Evolutionary conservation across 768 basidiomycete genomes (phyloP).

Genomic region (Amanita subjunquillea): DNA sequence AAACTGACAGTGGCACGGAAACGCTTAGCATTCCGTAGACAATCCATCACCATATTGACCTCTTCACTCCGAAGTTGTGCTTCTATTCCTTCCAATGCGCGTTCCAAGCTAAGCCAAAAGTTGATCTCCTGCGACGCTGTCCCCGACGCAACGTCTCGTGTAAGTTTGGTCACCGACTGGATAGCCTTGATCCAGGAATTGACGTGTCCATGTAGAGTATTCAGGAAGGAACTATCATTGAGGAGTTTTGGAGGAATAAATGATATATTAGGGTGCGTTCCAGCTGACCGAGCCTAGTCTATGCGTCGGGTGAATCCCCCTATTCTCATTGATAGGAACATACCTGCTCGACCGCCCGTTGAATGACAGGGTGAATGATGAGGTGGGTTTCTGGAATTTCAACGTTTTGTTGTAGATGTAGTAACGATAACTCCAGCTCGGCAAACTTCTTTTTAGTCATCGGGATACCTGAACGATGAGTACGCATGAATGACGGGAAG

Average conservation of each 20-base stretch:
- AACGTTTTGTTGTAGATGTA: slow-evolving; percentile 97
- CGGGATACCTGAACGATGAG: slow-evolving; percentile 54
- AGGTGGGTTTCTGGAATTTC: slow-evolving; percentile 97
- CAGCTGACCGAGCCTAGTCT: slow-evolving; percentile 34
- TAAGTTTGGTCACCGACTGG: slow-evolving; percentile 93
- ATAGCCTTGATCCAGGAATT: slow-evolving; percentile 99
- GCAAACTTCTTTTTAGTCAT: slow-evolving; percentile 99
- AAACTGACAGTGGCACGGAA: slow-evolving; percentile 97
- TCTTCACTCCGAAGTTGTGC: slow-evolving; percentile 85
- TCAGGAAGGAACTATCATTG: slow-evolving; percentile 86
- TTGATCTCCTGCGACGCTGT: slow-evolving; percentile 99
- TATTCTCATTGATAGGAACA: slow-evolving; percentile 6
- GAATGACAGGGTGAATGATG: slow-evolving; percentile 82
- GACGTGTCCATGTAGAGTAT: slow-evolving; percentile 86
- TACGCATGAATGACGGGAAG: neutral
- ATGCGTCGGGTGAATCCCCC: neutral
- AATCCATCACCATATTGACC: slow-evolving; percentile 88
- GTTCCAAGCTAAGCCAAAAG: slow-evolving; percentile 94
- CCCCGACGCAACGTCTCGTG: slow-evolving; percentile 84
- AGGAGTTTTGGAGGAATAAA: slow-evolving; percentile 66
- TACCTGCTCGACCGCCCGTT: slow-evolving; percentile 74
- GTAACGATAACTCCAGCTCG: slow-evolving; percentile 85
- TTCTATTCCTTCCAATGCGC: slow-evolving; percentile 90
- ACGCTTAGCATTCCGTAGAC: slow-evolving; percentile 89
- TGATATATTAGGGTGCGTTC: slow-evolving; percentile 62